Evolutionary conservation across 441 rosid genomes (phyloP).

Genomic region (Daphne laureola): DNA sequence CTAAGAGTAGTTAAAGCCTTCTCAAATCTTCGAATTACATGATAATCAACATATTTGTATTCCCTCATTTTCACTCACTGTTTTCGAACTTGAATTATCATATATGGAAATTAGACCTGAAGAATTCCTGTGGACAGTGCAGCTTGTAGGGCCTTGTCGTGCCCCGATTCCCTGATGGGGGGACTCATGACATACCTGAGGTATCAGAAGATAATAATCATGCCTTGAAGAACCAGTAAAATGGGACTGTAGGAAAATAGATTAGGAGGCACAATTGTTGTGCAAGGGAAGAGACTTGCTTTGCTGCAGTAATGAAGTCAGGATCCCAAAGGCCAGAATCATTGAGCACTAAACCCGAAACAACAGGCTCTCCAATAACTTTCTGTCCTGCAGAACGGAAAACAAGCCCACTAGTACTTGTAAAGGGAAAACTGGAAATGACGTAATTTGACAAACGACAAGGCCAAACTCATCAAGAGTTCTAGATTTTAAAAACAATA

Average conservation of each 20-base stretch:
- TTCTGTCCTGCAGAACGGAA: constrained; percentile 64
- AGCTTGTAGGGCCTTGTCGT: constrained; percentile 77
- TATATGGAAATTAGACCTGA: constrained; percentile 46
- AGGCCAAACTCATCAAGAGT: no score
- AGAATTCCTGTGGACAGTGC: constrained; percentile 84
- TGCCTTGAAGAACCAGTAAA: constrained; percentile 6
- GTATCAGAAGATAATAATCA: constrained; percentile 13
- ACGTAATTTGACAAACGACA: no score
- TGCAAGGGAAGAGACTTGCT: constrained; percentile 29
- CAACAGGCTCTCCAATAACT: constrained; percentile 87
- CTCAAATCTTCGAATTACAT: background rate
- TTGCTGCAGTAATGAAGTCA: constrained; percentile 73
- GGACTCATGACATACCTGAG: constrained; percentile 96
- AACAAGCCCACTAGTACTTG: background rate
- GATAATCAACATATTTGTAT: background rate
- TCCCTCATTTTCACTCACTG: background rate
- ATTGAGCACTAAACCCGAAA: constrained; percentile 81
- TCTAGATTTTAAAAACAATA: no score
- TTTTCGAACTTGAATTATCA: constrained; percentile 2
- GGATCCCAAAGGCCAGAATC: constrained; percentile 87
- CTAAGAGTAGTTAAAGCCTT: background rate
- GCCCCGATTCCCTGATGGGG: constrained; percentile 82
- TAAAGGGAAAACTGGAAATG: no score
- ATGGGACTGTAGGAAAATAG: no score
- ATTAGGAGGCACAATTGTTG: background rate